Evolutionary conservation across 768 basidiomycete species (phyloP).

Genomic region (Mycena belliarum): DNA sequence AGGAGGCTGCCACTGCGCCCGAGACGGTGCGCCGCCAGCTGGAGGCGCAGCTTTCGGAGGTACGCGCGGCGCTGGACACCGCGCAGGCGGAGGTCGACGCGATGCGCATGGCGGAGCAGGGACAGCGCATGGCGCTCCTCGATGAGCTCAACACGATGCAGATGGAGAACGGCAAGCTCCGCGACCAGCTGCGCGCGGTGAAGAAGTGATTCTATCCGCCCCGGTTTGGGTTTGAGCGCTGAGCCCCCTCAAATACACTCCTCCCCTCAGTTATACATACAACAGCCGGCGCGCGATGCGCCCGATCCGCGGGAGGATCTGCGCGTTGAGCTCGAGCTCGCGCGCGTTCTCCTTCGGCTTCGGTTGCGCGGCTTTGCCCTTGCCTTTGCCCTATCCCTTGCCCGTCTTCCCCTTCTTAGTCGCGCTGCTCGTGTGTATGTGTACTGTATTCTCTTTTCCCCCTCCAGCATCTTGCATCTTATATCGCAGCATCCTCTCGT

Average conservation of each 20-base stretch:
- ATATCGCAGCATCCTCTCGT: background rate
- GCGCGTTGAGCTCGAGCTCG: too few relatives aligned
- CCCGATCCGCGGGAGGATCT: too few relatives aligned
- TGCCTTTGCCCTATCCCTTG: too few relatives aligned
- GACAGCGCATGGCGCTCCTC: constrained; percentile 78
- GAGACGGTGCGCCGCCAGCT: constrained; percentile 63
- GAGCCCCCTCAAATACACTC: too few relatives aligned
- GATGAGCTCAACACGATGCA: constrained; percentile 88
- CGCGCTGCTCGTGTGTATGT: too few relatives aligned
- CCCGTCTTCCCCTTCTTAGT: too few relatives aligned
- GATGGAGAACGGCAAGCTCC: constrained; percentile 71
- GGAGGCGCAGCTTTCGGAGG: constrained; percentile 62
- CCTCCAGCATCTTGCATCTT: constrained; percentile 6
- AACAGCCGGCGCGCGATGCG: too few relatives aligned
- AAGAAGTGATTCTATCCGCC: constrained; percentile 54
- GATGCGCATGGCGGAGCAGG: constrained; percentile 72
- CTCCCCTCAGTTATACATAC: too few relatives aligned
- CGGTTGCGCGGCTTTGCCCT: too few relatives aligned
- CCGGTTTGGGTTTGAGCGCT: too few relatives aligned
- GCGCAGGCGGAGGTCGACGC: constrained; percentile 70
- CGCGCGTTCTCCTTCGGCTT: too few relatives aligned
- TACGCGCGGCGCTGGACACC: constrained; percentile 58
- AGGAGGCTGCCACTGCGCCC: constrained; percentile 61
- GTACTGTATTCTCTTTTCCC: background rate
- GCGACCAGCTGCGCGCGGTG: constrained; percentile 67